A percentile compares a stretch with the other conserved stretches of the same genome.
phyloP scores from a whole-genome alignment of 169 alveolate species.

The Plasmodium gaboni region DNA sequence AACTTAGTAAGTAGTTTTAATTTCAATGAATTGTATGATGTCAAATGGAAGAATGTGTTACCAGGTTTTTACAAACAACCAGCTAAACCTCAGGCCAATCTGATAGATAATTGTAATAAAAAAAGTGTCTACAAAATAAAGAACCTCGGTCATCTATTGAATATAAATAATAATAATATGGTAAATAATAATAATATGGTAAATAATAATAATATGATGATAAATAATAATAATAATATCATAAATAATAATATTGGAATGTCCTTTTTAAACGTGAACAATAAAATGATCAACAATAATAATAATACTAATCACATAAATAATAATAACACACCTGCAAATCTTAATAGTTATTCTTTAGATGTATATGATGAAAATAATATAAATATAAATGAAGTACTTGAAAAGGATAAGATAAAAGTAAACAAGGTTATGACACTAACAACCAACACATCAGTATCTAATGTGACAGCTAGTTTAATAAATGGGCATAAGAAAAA shows the following conservation, averaged over 20 bases:
- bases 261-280: background rate
- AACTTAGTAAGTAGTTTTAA: slow-evolving; percentile 59
- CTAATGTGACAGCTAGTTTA: background rate
- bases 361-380: slow-evolving; percentile 13
- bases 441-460: background rate
- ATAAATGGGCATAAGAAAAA: slow-evolving; percentile 18
- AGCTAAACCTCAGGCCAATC: slow-evolving; percentile 44
- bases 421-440: background rate
- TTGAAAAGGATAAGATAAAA: slow-evolving; percentile 13
- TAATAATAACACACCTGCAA: background rate
- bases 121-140: slow-evolving; percentile 49
- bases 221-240: background rate
- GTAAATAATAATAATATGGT: background rate
- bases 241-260: background rate
- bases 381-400: background rate
- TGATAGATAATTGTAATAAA: slow-evolving; percentile 19
- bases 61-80: slow-evolving; percentile 33
- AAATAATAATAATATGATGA: background rate
- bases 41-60: slow-evolving; percentile 28
- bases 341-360: background rate
- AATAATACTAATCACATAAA: background rate
- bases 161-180: background rate
- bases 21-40: slow-evolving; percentile 62
- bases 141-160: background rate
- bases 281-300: background rate